Conservation (phyloP, 345 rosid genomes). For the Linum trigynum region DNA sequence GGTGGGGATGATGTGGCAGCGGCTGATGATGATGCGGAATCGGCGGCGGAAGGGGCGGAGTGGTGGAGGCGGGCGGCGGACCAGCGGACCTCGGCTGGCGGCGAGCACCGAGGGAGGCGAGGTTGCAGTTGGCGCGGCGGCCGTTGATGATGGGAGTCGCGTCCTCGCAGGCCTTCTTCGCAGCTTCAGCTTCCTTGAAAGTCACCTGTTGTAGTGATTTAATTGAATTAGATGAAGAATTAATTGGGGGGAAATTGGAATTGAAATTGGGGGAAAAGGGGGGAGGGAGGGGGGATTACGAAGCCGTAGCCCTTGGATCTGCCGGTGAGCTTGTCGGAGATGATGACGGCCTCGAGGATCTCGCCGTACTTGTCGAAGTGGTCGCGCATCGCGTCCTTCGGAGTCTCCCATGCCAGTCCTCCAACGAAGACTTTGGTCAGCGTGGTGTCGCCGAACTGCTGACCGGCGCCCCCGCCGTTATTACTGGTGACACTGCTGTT, state of each 20-base stretch:
- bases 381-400: conserved; percentile 66
- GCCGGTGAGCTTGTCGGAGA: conserved; percentile 79
- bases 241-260: neutral
- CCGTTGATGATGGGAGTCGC: conserved; percentile 77
- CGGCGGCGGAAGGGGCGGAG: conserved; percentile 27
- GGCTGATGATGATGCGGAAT: neutral
- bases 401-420: conserved; percentile 95
- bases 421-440: conserved; percentile 95
- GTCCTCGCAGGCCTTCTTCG: conserved; percentile 79
- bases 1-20: neutral
- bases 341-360: conserved; percentile 90
- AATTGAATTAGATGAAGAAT: neutral
- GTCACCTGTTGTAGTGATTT: conserved; percentile 44
- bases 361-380: conserved; percentile 91
- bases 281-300: conserved; percentile 23
- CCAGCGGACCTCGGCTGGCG: conserved; percentile 41
- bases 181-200: conserved; percentile 83
- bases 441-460: conserved; percentile 76
- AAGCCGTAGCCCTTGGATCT: conserved; percentile 99
- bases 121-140: conserved; percentile 93
- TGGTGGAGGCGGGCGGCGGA: conserved; percentile 9
- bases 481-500: conserved; percentile 8
- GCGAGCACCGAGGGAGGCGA: conserved; percentile 91
- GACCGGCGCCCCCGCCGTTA: neutral
- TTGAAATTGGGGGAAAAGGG: no score